phyloP scores from a whole-genome alignment of 495 filamentous ascomycete species.

The Lophiotrema nucula region DNA sequence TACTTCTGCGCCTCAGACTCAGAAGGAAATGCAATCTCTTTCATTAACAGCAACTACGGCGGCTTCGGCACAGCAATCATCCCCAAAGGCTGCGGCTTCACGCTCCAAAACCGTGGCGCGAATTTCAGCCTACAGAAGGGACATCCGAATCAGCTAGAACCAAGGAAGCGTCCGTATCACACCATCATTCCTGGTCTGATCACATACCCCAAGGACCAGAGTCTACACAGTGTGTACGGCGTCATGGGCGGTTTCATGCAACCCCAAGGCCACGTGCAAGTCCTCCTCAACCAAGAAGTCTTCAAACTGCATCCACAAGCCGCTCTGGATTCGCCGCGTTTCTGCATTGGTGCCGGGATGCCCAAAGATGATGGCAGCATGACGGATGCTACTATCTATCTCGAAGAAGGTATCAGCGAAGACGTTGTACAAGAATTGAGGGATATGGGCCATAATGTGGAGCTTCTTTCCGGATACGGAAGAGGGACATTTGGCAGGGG shows the following conservation, averaged over 20 bases:
- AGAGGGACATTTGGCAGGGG: slow-evolving; percentile 83
- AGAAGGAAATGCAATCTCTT: slow-evolving; percentile 83
- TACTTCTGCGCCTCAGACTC: slow-evolving; percentile 84
- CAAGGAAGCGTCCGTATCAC: slow-evolving; percentile 90
- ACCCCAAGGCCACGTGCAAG: slow-evolving; percentile 95
- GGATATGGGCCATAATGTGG: slow-evolving; percentile 69
- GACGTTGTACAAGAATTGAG: slow-evolving; percentile 64
- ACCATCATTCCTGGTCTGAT: slow-evolving; percentile 95
- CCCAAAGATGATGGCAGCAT: slow-evolving; percentile 51
- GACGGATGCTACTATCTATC: slow-evolving; percentile 61
- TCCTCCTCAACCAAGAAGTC: slow-evolving; percentile 83
- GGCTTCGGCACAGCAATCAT: slow-evolving; percentile 90
- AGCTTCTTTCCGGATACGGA: slow-evolving; percentile 64
- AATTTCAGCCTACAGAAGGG: slow-evolving; percentile 66
- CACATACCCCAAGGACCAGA: slow-evolving; percentile 69
- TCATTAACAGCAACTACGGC: slow-evolving; percentile 94
- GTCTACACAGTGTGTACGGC: slow-evolving; percentile 80
- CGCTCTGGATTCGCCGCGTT: slow-evolving; percentile 83
- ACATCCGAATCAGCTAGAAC: slow-evolving; percentile 78
- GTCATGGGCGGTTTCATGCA: slow-evolving; percentile 99
- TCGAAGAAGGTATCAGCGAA: slow-evolving; percentile 81
- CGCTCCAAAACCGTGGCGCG: slow-evolving; percentile 88
- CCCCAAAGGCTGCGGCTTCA: slow-evolving; percentile 80
- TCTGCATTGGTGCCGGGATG: slow-evolving; percentile 76
- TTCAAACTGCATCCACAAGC: slow-evolving; percentile 85